Conservation (phyloP, 805 yeast genomes). For the Yarrowia osloensis region DNA sequence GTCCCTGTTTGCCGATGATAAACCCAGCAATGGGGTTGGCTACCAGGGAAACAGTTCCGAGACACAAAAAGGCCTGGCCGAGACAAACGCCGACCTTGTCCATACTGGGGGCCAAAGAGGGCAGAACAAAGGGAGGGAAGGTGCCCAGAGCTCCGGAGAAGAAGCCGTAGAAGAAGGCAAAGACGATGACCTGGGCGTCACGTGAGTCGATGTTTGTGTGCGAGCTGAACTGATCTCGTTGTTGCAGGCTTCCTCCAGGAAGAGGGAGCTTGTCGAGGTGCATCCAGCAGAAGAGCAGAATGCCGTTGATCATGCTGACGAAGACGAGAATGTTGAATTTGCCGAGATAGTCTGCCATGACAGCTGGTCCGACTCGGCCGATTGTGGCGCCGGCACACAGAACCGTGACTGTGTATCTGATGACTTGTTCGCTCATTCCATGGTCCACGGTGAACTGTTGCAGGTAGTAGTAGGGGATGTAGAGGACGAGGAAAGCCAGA, state of each 20-base stretch:
- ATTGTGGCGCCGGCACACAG: conserved; percentile 44
- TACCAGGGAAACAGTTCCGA: conserved; percentile 50
- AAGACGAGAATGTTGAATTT: conserved; percentile 47
- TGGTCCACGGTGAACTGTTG: conserved; percentile 28
- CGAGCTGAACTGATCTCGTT: background rate
- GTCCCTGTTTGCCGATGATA: conserved; percentile 33
- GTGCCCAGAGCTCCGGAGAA: conserved; percentile 37
- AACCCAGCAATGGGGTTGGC: conserved; percentile 43
- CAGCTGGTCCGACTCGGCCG: conserved; percentile 53
- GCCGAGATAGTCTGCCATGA: conserved; percentile 51
- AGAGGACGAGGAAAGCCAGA: conserved; percentile 18
- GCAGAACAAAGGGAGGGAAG: conserved; percentile 32
- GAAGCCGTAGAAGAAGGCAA: conserved; percentile 38
- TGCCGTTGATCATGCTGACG: conserved; percentile 40
- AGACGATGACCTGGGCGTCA: conserved; percentile 35
- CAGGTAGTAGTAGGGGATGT: conserved; percentile 30
- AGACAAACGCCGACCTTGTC: conserved; percentile 49
- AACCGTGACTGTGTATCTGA: conserved; percentile 37
- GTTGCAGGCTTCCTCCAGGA: background rate
- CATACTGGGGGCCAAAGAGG: conserved; percentile 43
- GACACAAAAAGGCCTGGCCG: conserved; percentile 63
- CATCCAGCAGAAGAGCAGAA: conserved; percentile 42
- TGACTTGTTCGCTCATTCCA: conserved; percentile 6
- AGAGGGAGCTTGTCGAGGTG: conserved; percentile 31
- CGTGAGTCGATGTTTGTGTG: conserved; percentile 27